Evolutionary conservation across 2,329 filamentous ascomycete species (phyloP), one percentile per base, ranked within the genome.

Genomic region (Orbilia brochopaga): DNA sequence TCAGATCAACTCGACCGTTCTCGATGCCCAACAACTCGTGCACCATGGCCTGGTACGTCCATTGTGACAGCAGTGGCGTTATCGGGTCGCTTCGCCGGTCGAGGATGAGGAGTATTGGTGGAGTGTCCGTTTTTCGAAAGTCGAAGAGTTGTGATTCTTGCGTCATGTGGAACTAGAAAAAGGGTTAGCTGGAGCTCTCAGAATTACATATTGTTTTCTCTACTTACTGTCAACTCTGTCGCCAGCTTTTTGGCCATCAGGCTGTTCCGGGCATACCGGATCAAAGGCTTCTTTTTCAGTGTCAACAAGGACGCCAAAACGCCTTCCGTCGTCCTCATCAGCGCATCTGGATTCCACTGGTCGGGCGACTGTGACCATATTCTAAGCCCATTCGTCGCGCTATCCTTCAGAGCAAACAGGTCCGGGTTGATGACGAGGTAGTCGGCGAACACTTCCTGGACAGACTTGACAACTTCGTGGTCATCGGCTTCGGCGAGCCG

Each of bases 1-100:
- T 89, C 35, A 99, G 83, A 78, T 96, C 90, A 0, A 99, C 94
- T 56, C 93, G 86, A n/a, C 94, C 94, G 78, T 97, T 97, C 67
- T 90, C 86, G 75, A 99, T 96, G 3, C 94, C 94, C 11, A 99
- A 83, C 1, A 97, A 82, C 78, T 99, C 94, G 78, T 99, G 94
- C 0, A 99, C 94, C 92, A 99, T 99, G n/a, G 94, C 94, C 80
- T 99, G 94, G 78, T 99, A 99, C 24, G 94, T 99, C 94, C 94
- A 99, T 79, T 99, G 94, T 1, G 92, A 96, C 54, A 99, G 84
- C 10, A 99, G 82, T 0, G 94, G 94, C 2, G 94, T 99, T 56
- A 97, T 90, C 0, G 94, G 93, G 77, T 99, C 94, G 78, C 97
- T 92, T 79, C 94, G 86, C 46, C 94, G 87, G 80, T 99, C 94